Evolutionary conservation across 148 eudicot genomes (phyloP).

Genomic region (Silene latifolia): DNA sequence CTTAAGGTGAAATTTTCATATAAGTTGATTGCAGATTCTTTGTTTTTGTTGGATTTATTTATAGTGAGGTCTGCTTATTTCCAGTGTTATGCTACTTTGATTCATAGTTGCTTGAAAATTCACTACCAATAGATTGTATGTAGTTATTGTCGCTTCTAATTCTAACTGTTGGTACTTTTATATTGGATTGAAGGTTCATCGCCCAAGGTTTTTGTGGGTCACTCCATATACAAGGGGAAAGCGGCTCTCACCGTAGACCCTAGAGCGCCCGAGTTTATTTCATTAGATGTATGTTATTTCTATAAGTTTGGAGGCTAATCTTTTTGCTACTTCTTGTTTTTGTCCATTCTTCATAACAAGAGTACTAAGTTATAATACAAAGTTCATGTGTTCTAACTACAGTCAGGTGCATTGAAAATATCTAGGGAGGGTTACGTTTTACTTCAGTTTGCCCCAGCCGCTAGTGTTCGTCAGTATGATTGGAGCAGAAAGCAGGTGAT

Average conservation of each 20-base stretch:
- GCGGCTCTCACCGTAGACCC: conserved; percentile 89
- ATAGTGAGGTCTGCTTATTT: background rate
- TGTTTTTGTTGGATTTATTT: background rate
- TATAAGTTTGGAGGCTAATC: conserved; percentile 10
- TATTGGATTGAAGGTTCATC: conserved; percentile 32
- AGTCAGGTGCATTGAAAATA: conserved; percentile 91
- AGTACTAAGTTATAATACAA: background rate
- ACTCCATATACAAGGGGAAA: conserved; percentile 90
- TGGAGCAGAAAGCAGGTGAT: conserved; percentile 90
- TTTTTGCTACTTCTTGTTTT: conserved; percentile 10
- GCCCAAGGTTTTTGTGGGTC: conserved; percentile 73
- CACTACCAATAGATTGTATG: background rate
- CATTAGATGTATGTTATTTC: conserved; percentile 61
- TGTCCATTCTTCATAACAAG: background rate
- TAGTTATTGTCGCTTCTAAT: background rate
- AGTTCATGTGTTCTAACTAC: conserved; percentile 12
- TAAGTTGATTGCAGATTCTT: background rate
- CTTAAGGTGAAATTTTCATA: background rate
- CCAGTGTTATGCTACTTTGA: conserved; percentile 1
- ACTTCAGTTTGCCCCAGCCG: conserved; percentile 98
- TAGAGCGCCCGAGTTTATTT: conserved; percentile 63
- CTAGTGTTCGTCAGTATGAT: conserved; percentile 86
- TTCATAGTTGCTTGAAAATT: background rate
- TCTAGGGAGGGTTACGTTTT: conserved; percentile 68
- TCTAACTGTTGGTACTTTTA: conserved; percentile 4